These are phyloP conservation scores for Boletus vermiculosoides DNA, from an alignment of 768 basidiomycete genomes.

Conservation along the genomic window DNA sequence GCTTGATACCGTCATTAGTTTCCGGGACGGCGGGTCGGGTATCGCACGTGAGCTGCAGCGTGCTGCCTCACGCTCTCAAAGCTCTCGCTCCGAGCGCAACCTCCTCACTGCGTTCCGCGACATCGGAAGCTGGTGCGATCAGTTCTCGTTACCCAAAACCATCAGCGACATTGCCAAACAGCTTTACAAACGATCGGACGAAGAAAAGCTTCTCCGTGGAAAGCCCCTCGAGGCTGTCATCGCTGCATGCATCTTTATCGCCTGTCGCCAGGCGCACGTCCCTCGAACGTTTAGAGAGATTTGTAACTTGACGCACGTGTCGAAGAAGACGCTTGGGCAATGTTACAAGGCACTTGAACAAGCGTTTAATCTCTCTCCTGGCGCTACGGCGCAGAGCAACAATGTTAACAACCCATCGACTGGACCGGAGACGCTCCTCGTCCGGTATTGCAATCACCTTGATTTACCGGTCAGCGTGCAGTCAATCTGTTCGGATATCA, in stretches of 20 bases:
- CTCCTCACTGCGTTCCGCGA: slow-evolving; percentile 87
- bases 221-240: slow-evolving; percentile 93
- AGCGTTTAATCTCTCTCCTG: slow-evolving; percentile 85
- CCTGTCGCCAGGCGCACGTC: slow-evolving; percentile 93
- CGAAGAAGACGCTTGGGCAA: slow-evolving; percentile 93
- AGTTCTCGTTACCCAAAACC: slow-evolving; percentile 89
- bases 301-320: slow-evolving; percentile 88
- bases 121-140: slow-evolving; percentile 92
- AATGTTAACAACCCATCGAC: slow-evolving; percentile 43
- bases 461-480: slow-evolving; percentile 82
- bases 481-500: slow-evolving; percentile 80
- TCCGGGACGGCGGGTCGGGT: slow-evolving; percentile 92
- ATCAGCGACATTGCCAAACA: slow-evolving; percentile 97
- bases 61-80: slow-evolving; percentile 79
- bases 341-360: slow-evolving; percentile 88
- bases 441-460: slow-evolving; percentile 93
- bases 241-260: slow-evolving; percentile 97
- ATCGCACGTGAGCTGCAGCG: slow-evolving; percentile 90
- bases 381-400: slow-evolving; percentile 59
- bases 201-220: slow-evolving; percentile 88
- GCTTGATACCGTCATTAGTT: slow-evolving; percentile 92
- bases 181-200: slow-evolving; percentile 94
- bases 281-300: slow-evolving; percentile 96
- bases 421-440: slow-evolving; percentile 82
- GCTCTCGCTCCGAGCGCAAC: slow-evolving; percentile 78